Conservation (phyloP, 202 grass and related monocot species). For the Setaria italica region DNA sequence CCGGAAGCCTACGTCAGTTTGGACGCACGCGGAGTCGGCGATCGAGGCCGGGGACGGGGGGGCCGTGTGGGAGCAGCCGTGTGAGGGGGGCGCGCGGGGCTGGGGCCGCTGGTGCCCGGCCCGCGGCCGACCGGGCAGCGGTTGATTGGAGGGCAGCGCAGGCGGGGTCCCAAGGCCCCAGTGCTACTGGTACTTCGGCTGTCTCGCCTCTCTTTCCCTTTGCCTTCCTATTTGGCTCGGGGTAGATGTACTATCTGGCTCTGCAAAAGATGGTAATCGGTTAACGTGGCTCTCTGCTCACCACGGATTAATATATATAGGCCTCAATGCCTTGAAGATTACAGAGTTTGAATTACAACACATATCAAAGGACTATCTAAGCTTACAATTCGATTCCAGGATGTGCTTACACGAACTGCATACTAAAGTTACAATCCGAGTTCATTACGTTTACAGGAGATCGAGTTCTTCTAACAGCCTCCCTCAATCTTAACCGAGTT, state of each 20-base stretch:
- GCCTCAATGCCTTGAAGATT: too few species aligned
- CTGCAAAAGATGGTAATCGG: background rate
- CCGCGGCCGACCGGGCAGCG: background rate
- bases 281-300: too few species aligned
- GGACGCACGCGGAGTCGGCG: background rate
- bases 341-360: too few species aligned
- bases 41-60: background rate
- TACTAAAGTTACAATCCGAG: too few species aligned
- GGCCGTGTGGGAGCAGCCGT: background rate
- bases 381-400: too few species aligned
- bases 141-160: slow-evolving; percentile 8
- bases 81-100: background rate
- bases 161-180: background rate
- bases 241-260: background rate
- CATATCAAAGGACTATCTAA: too few species aligned
- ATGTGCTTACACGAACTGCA: too few species aligned
- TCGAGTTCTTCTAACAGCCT: too few species aligned
- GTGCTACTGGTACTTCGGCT: background rate
- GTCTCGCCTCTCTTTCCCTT: background rate
- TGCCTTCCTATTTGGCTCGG: background rate
- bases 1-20: background rate
- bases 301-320: too few species aligned
- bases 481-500: too few species aligned
- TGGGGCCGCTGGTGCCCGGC: slow-evolving; percentile 7
- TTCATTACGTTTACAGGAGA: too few species aligned